These are phyloP conservation scores for Salvia splendens DNA, from an alignment of 257 asterid species.

Conservation along the genomic window DNA sequence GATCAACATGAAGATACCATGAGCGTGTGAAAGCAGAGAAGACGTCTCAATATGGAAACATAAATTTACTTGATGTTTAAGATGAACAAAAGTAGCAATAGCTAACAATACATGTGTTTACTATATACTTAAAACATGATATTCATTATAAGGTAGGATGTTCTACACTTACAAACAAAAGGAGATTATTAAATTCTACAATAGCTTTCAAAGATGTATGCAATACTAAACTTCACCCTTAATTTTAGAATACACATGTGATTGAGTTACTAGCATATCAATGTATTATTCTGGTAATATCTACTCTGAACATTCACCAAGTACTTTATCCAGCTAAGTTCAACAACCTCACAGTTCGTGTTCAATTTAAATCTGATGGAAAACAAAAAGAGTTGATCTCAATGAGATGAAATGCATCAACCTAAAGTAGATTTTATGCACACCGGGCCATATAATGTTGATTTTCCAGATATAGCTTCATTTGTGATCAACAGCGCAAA, in stretches of 20 bases:
- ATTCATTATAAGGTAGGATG: not conserved
- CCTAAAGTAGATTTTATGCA: not conserved
- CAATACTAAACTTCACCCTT: not conserved
- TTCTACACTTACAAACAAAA: not conserved
- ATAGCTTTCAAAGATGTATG: not conserved
- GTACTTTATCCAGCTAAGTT: slow-evolving; percentile 13
- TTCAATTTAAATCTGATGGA: not conserved
- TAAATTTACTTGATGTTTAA: not conserved
- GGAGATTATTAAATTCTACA: not conserved
- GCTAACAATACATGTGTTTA: not conserved
- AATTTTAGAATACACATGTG: not conserved
- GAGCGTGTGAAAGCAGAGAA: not conserved
- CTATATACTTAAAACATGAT: not conserved
- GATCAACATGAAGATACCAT: not conserved
- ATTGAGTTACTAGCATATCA: not conserved
- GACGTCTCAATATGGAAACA: slow-evolving; percentile 8
- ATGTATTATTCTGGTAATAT: not conserved
- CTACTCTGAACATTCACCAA: not conserved
- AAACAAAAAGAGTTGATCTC: not conserved
- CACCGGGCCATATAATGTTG: not conserved
- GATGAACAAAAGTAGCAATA: not conserved
- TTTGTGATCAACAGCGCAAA: not conserved
- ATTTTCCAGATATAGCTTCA: not conserved
- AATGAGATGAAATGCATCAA: slow-evolving; percentile 1
- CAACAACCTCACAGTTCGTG: not conserved